Conservation (phyloP, 441 rosid genomes). For the Monsonia emarginata region DNA sequence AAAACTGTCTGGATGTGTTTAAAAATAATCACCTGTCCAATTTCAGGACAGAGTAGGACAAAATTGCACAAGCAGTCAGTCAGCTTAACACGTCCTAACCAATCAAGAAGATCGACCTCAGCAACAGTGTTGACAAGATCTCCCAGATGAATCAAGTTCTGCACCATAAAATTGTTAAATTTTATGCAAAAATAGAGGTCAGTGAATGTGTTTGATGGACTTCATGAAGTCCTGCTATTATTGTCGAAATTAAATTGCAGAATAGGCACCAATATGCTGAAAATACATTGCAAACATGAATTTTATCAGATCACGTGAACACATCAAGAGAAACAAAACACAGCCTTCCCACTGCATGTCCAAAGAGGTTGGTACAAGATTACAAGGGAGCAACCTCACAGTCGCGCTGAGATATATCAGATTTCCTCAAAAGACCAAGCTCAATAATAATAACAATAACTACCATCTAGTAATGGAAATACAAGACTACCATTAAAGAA, state of each 20-base stretch:
- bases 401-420: not conserved
- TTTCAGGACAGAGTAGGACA: constrained; percentile 58
- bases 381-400: not conserved
- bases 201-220: not conserved
- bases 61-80: constrained; percentile 69
- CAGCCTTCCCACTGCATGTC: not conserved
- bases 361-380: not conserved
- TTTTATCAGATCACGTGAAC: not conserved
- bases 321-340: not conserved
- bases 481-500: not conserved
- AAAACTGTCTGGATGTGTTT: not conserved
- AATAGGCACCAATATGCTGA: not conserved
- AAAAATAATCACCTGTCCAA: constrained; percentile 61
- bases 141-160: constrained; percentile 55
- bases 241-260: not conserved
- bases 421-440: not conserved
- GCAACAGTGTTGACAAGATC: constrained; percentile 56
- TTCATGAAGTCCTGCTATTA: not conserved
- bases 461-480: not conserved
- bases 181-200: not conserved
- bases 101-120: constrained; percentile 69
- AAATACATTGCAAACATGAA: not conserved
- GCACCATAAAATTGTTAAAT: constrained; percentile 24
- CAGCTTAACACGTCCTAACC: constrained; percentile 77
- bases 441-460: not conserved